phyloP scores from a whole-genome alignment of 768 basidiomycete species.

The Suillus fuscotomentosus region DNA sequence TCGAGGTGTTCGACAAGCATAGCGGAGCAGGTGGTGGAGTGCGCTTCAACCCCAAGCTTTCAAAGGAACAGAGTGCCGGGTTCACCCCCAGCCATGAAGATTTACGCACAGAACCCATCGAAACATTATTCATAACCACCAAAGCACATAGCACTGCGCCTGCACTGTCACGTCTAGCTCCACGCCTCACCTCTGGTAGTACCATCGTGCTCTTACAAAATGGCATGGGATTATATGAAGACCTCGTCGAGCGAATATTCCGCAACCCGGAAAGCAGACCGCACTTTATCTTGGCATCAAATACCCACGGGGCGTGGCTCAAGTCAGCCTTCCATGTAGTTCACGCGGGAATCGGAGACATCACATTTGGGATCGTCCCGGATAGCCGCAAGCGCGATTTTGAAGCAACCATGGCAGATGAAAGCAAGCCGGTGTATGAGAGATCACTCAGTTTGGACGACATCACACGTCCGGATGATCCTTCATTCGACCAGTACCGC shows the following conservation, averaged over 20 bases:
- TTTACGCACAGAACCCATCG: constrained; percentile 43
- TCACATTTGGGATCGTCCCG: constrained; percentile 80
- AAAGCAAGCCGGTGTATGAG: constrained; percentile 31
- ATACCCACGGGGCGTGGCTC: constrained; percentile 75
- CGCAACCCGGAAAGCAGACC: constrained; percentile 72
- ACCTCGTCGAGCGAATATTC: constrained; percentile 65
- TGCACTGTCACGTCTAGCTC: constrained; percentile 57
- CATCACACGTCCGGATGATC: constrained; percentile 41
- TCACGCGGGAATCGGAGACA: constrained; percentile 66
- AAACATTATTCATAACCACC: constrained; percentile 78
- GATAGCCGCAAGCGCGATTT: constrained; percentile 63
- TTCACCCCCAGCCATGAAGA: constrained; percentile 15
- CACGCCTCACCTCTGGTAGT: constrained; percentile 60
- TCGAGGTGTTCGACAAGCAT: constrained; percentile 45
- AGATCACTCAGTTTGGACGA: constrained; percentile 51
- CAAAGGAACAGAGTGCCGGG: constrained; percentile 13
- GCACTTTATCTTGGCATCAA: constrained; percentile 81
- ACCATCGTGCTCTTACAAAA: constrained; percentile 94
- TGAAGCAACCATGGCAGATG: constrained; percentile 50
- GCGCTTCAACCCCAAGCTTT: constrained; percentile 15
- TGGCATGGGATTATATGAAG: constrained; percentile 91
- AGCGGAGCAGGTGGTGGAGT: constrained; percentile 22
- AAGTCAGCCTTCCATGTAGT: constrained; percentile 54
- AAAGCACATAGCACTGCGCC: constrained; percentile 68
- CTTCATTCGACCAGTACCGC: constrained; percentile 44